These are phyloP conservation scores for Biscogniauxia mediterranea DNA, from an alignment of 2,329 filamentous ascomycete species.

Conservation along the genomic window DNA sequence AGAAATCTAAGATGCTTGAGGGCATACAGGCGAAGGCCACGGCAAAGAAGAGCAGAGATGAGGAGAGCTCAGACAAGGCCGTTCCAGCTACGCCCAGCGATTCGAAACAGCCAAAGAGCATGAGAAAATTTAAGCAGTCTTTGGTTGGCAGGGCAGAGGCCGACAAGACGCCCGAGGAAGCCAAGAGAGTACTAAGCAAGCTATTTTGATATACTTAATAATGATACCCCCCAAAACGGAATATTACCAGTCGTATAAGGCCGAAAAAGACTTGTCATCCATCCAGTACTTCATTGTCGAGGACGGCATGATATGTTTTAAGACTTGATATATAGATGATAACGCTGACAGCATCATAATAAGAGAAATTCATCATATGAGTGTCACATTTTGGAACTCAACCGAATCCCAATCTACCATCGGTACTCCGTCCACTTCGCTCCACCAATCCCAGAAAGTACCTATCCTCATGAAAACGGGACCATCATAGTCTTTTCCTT, in stretches of 20 bases:
- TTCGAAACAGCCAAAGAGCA: constrained; percentile 12
- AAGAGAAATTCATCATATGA: no score
- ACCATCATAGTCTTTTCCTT: no score
- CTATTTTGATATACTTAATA: constrained; percentile 27
- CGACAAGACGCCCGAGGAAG: constrained; percentile 29
- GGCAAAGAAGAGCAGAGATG: constrained; percentile 39
- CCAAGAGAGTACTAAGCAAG: constrained; percentile 31
- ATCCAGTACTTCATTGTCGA: no score
- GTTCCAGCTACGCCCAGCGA: neutral
- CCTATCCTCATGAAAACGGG: no score
- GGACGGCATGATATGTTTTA: no score
- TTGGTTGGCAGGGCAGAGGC: constrained; percentile 26
- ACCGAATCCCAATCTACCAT: no score
- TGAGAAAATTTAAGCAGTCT: constrained; percentile 31
- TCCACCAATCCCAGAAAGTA: no score
- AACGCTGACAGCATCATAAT: no score
- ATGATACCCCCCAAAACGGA: constrained; percentile 27
- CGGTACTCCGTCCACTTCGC: no score
- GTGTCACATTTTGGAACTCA: no score
- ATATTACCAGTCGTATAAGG: neutral
- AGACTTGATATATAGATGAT: no score
- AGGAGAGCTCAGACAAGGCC: constrained; percentile 11
- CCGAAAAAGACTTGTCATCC: neutral
- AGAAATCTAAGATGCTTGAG: constrained; percentile 75
- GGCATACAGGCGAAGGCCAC: constrained; percentile 65